Base-by-base conservation (phyloP, 768 basidiomycete species). In the Pisolithus tinctorius region DNA sequence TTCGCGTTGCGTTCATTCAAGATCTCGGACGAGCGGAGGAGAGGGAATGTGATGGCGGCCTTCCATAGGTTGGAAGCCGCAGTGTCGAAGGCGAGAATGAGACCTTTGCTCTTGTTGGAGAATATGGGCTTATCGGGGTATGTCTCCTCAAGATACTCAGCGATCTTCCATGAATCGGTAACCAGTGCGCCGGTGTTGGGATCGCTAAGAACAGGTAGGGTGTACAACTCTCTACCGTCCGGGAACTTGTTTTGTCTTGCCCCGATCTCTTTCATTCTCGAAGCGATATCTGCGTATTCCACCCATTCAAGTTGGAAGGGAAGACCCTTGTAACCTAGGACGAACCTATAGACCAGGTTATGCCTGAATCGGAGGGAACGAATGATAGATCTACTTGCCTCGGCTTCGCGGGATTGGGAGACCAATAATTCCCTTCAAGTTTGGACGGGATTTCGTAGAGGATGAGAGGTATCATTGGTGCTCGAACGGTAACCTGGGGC, bases 371-470 rank as follows among this genome's bases (percentile, higher is more conserved):
- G 13, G 34, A 13, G 4, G 34, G 11, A 11, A 11, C 17, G 4
- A 10, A 41, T 37, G 17, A n/a, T 16, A 29, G 27, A 4, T 16
- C 39, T 7, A 54, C 49, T 7, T 1, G 58, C 75, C 73, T 72
- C 27, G 70, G 58, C 51, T 65, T 76, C 54, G 63, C 68, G 5
- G 68, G 58, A 47, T 73, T 76, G 6, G 69, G 66, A 1, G 73
- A 64, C 67, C 66, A 73, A 3, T 16, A 52, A 17, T 63, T 64
- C 3, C 58, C 63, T 0, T 67, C 62, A 8, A 64, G 48, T 4
- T 61, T 61, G 38, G 63, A 68, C n/a, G 70, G 63, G 23, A 68
- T 65, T 23, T 74, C 73, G 27, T 70, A 72, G 50, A 74, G 60
- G 49, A 61, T 56, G 20, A 72, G 64, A 0, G 64, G 59, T 20